These are phyloP conservation scores for Phytophthora melonis DNA, from an alignment of 352 stramenopile genomes.

Conservation along the genomic window DNA sequence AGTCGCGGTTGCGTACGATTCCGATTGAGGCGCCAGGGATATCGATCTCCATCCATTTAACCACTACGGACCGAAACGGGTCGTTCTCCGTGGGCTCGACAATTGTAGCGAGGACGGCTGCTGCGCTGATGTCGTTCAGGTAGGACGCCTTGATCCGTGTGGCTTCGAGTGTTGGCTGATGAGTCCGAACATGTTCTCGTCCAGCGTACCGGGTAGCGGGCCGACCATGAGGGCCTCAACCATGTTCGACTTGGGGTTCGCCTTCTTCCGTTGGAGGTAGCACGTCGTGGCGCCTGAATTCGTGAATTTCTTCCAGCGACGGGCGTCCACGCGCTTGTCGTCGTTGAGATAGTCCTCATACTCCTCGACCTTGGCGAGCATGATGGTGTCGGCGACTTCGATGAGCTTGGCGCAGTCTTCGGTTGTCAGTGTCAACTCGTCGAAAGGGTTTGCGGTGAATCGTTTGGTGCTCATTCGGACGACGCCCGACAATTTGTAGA, in stretches of 20 bases:
- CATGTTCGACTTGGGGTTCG: background rate
- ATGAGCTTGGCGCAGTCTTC: background rate
- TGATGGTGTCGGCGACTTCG: background rate
- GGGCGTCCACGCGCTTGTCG: background rate
- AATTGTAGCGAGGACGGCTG: constrained; percentile 50
- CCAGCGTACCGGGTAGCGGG: background rate
- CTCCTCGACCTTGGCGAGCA: background rate
- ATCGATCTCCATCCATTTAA: constrained; percentile 44
- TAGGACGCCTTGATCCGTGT: background rate
- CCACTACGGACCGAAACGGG: constrained; percentile 43
- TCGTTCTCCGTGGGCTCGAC: constrained; percentile 42
- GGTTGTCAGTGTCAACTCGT: background rate
- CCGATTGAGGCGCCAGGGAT: constrained; percentile 12
- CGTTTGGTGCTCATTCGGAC: background rate
- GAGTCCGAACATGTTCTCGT: background rate
- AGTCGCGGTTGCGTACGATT: constrained; percentile 30
- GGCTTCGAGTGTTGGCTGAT: background rate
- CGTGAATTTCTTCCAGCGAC: background rate
- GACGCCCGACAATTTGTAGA: background rate
- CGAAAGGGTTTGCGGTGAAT: background rate
- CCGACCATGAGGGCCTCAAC: background rate
- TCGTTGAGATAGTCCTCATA: background rate
- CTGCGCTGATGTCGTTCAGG: constrained; percentile 32
- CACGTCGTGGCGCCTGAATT: background rate
- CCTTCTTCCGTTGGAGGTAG: background rate